Conservation (phyloP, 176 grass and related monocot genomes). For the Aegilops longissima region DNA sequence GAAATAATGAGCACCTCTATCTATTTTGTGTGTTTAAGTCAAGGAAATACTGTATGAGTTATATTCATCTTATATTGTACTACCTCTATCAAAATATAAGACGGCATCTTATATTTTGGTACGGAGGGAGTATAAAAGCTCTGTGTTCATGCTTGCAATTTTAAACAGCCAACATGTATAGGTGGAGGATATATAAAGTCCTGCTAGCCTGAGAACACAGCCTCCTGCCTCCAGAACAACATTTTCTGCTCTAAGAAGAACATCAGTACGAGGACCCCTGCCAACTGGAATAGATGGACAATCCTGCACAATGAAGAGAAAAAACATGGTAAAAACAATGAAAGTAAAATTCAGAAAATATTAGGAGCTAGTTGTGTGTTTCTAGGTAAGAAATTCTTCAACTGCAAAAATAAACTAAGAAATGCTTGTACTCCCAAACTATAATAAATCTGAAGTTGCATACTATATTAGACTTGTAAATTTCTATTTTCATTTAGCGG, state of each 20-base stretch:
- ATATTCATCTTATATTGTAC: background rate
- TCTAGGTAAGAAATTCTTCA: background rate
- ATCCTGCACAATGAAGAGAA: slow-evolving; percentile 42
- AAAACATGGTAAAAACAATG: background rate
- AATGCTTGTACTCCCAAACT: background rate
- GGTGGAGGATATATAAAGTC: slow-evolving; percentile 91
- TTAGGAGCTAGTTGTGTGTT: background rate
- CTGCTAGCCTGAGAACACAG: slow-evolving; percentile 87
- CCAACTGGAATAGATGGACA: slow-evolving; percentile 74
- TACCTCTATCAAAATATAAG: too few species aligned
- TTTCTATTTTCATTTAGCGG: background rate
- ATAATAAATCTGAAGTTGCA: slow-evolving; percentile 16
- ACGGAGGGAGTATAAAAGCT: too few species aligned
- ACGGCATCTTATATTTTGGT: too few species aligned
- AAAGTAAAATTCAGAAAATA: background rate
- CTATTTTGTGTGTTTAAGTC: slow-evolving; percentile 76
- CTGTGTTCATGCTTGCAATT: background rate
- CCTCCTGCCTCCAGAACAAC: slow-evolving; percentile 69
- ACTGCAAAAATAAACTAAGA: background rate
- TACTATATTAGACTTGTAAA: background rate
- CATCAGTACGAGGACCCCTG: slow-evolving; percentile 78
- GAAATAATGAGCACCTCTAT: slow-evolving; percentile 88
- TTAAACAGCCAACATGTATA: background rate
- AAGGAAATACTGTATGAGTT: slow-evolving; percentile 40
- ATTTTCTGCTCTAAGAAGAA: slow-evolving; percentile 85